These are phyloP conservation scores for Candida freyschussii DNA, from an alignment of 1,139 yeast species.

Conservation along the genomic window DNA sequence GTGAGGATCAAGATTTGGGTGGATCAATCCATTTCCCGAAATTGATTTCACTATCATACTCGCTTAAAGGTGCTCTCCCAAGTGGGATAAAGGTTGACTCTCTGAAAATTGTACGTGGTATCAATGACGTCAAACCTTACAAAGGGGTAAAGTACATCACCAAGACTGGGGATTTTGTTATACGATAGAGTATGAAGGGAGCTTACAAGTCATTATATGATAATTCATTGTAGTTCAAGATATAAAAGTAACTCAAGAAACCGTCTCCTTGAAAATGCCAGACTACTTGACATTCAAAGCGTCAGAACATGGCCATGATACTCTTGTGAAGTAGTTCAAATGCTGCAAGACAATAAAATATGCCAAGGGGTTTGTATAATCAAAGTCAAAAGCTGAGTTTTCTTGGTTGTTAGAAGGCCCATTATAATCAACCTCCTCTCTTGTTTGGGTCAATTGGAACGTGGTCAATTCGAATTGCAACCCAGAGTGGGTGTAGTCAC, in stretches of 20 bases:
- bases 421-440: conserved; percentile 32
- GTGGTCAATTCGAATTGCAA: conserved; percentile 42
- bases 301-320: conserved; percentile 21
- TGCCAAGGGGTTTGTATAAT: conserved; percentile 6
- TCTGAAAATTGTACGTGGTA: conserved; percentile 56
- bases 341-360: conserved; percentile 15
- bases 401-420: conserved; percentile 24
- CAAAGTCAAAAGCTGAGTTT: conserved; percentile 9
- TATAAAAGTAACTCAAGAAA: not conserved
- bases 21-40: conserved; percentile 38
- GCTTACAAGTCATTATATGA: not conserved
- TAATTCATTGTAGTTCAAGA: not conserved
- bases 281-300: conserved; percentile 2
- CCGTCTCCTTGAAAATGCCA: not conserved
- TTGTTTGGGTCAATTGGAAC: conserved; percentile 41
- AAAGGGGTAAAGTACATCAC: conserved; percentile 89
- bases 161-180: conserved; percentile 49
- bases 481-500: conserved; percentile 34
- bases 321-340: conserved; percentile 15
- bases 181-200: conserved; percentile 14
- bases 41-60: conserved; percentile 49
- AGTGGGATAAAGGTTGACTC: conserved; percentile 72
- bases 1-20: conserved; percentile 16
- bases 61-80: conserved; percentile 66
- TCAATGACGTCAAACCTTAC: conserved; percentile 70